phyloP scores from a whole-genome alignment of 2,329 filamentous ascomycete species.

The Fusarium tjaetaba region DNA sequence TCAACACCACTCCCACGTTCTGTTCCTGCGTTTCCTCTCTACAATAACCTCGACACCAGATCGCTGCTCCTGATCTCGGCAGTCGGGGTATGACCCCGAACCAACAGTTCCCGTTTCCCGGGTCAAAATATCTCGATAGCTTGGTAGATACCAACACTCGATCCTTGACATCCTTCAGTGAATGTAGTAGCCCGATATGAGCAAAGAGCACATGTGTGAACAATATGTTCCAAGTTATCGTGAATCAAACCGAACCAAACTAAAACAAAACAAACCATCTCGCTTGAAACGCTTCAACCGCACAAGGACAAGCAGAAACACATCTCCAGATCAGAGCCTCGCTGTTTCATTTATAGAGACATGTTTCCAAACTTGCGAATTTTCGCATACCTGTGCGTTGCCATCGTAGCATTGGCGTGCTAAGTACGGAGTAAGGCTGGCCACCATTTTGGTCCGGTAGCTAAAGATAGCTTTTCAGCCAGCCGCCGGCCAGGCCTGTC shows the following conservation, averaged over 20 bases:
- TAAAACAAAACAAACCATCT: not conserved
- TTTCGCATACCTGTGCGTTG: not conserved
- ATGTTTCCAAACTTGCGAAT: slow-evolving; percentile 6
- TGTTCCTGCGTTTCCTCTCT: slow-evolving; percentile 14
- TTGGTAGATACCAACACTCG: not conserved
- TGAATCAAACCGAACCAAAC: not conserved
- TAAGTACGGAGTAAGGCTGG: not conserved
- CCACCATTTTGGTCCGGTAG: not conserved
- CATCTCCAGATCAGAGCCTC: not conserved
- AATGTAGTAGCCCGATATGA: not conserved
- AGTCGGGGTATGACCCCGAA: slow-evolving; percentile 1
- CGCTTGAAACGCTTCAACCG: not conserved
- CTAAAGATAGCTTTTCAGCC: slow-evolving; percentile 29
- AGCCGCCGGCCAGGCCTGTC: not conserved
- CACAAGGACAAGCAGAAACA: not conserved
- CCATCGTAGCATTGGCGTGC: slow-evolving; percentile 1
- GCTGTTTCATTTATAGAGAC: not conserved
- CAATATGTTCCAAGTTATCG: not conserved
- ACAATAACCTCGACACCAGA: not conserved
- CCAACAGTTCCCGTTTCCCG: slow-evolving; percentile 1
- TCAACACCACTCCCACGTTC: not conserved
- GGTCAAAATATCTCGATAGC: not conserved
- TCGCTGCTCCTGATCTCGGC: slow-evolving; percentile 7
- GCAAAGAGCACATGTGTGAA: not conserved
- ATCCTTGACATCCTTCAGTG: not conserved